Percentiles rank a stretch among this genome's conserved stretches.
phyloP scores from a whole-genome alignment of 2,329 filamentous ascomycete species.

The Colletotrichum sp. region DNA sequence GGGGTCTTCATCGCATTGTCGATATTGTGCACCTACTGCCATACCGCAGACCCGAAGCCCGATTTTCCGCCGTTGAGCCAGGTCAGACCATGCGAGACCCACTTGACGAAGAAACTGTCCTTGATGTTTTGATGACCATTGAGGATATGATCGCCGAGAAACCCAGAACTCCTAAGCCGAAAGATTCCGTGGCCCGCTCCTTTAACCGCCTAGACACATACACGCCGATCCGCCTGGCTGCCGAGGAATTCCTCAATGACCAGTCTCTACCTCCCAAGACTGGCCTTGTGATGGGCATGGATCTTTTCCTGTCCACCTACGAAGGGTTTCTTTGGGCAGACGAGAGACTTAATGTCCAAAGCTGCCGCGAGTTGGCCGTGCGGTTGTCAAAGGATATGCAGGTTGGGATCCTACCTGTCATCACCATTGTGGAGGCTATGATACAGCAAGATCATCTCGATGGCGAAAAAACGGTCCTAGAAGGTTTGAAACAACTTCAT shows the following conservation, averaged over 20 bases:
- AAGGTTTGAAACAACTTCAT: not conserved
- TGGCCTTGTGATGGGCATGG: not conserved
- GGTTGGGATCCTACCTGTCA: not conserved
- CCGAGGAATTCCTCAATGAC: not conserved
- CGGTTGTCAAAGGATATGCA: not conserved
- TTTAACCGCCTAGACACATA: not conserved
- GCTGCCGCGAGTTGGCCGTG: not conserved
- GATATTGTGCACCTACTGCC: no score
- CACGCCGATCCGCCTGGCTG: not conserved
- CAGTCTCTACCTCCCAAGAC: not conserved
- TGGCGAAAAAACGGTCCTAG: not conserved
- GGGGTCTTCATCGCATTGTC: no score
- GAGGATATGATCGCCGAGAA: no score
- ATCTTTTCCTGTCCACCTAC: not conserved
- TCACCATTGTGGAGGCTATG: no score
- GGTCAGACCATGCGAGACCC: no score
- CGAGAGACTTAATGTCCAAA: not conserved
- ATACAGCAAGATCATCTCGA: not conserved
- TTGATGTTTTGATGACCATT: no score
- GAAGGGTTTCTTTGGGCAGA: not conserved
- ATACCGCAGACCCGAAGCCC: no score
- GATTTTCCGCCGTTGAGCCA: no score
- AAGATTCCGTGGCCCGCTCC: not conserved
- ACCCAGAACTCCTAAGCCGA: no score
- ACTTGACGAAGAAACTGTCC: no score